These are phyloP conservation scores for Zoysia pacifica DNA, from an alignment of 176 grass and related monocot species.

Conservation along the genomic window DNA sequence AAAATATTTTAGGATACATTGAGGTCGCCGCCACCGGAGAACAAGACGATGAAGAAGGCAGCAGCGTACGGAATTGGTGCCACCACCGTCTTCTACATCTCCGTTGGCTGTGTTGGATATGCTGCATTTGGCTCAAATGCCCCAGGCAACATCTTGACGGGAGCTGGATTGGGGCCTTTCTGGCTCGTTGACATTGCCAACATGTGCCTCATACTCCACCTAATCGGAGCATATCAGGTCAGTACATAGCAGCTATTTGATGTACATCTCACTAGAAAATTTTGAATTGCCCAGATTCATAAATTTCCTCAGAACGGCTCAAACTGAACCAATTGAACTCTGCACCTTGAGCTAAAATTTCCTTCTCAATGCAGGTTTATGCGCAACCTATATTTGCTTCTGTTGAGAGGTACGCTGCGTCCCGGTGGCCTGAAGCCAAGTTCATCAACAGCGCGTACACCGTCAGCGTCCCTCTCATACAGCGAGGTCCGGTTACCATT, in stretches of 20 bases:
- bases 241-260: not conserved
- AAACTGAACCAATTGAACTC: not conserved
- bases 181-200: constrained; percentile 80
- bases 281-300: not conserved
- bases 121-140: constrained; percentile 65
- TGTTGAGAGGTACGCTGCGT: constrained; percentile 47
- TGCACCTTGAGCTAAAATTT: constrained; percentile 3
- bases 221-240: constrained; percentile 85
- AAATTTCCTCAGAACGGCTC: too few relatives aligned
- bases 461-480: constrained; percentile 43
- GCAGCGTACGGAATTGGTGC: constrained; percentile 67
- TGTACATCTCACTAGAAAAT: not conserved
- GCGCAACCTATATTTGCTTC: constrained; percentile 73
- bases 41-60: constrained; percentile 82
- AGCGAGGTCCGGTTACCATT: constrained; percentile 47
- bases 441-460: constrained; percentile 64
- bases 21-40: constrained; percentile 65
- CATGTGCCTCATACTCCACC: constrained; percentile 74
- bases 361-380: constrained; percentile 50
- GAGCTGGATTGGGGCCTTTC: constrained; percentile 54
- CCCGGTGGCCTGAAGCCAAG: constrained; percentile 68
- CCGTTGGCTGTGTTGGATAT: constrained; percentile 69
- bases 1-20: constrained; percentile 56
- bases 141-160: constrained; percentile 77
- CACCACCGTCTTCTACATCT: constrained; percentile 77